Conservation (phyloP, 192 early-diverging fungal genomes). For the Glomus cerebriforme region DNA sequence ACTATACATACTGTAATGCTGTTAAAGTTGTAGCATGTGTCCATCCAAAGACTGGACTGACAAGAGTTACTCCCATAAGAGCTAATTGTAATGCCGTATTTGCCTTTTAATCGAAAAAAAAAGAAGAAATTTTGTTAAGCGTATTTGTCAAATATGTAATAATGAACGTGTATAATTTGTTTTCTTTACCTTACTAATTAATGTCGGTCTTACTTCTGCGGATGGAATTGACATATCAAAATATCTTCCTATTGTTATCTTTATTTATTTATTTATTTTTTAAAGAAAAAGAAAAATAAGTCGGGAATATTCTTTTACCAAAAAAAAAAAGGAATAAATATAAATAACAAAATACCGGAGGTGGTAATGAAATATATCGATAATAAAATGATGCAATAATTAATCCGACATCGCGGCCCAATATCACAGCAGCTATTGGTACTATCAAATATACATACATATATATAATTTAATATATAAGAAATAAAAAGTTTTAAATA, state of each 20-base stretch:
- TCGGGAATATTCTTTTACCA: slow-evolving; percentile 15
- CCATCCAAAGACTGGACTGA: slow-evolving; percentile 72
- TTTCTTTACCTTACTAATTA: slow-evolving; percentile 72
- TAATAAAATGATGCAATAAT: slow-evolving; percentile 78
- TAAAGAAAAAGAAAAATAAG: not conserved
- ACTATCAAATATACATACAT: slow-evolving; percentile 43
- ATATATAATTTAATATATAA: not conserved
- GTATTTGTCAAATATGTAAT: not conserved
- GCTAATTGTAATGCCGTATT: slow-evolving; percentile 87
- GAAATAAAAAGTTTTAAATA: not conserved
- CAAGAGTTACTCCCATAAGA: slow-evolving; percentile 76
- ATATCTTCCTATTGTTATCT: slow-evolving; percentile 79
- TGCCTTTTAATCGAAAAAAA: slow-evolving; percentile 35
- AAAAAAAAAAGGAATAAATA: not conserved
- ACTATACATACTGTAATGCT: slow-evolving; percentile 59
- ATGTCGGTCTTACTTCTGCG: slow-evolving; percentile 87
- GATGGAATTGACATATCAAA: slow-evolving; percentile 90
- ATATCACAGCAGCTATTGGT: slow-evolving; percentile 76
- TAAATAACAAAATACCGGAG: slow-evolving; percentile 58
- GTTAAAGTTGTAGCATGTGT: slow-evolving; percentile 54
- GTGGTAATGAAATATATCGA: slow-evolving; percentile 84
- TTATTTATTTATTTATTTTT: no score
- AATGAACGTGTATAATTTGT: not conserved
- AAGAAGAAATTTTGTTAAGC: not conserved
- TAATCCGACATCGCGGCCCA: slow-evolving; percentile 83